Conservation (phyloP, 306 rosid species). For the Sicyos baderoa region DNA sequence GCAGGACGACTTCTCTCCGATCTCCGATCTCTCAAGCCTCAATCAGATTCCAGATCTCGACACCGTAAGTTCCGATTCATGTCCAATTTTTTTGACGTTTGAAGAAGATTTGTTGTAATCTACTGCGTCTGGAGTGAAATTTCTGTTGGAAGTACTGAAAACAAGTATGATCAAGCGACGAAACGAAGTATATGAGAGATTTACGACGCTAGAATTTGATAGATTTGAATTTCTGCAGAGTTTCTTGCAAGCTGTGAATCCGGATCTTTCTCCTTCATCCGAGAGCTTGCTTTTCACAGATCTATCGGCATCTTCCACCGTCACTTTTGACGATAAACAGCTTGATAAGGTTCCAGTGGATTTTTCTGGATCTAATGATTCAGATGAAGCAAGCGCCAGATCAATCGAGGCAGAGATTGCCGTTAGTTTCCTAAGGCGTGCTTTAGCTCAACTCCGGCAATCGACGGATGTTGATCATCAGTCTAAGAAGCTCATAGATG, state of each 20-base stretch:
- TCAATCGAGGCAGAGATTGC: constrained; percentile 35
- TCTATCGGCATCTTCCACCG: constrained; percentile 9
- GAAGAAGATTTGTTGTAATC: not conserved
- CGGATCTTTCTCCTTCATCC: constrained; percentile 7
- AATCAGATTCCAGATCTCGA: constrained; percentile 17
- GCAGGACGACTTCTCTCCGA: constrained; percentile 11
- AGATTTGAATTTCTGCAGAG: constrained; percentile 7
- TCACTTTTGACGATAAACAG: not conserved
- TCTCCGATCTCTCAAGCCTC: constrained; percentile 17
- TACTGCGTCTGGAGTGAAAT: not conserved
- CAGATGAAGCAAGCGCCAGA: not conserved
- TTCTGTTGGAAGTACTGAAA: not conserved
- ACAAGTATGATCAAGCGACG: not conserved
- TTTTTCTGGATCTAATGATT: not conserved
- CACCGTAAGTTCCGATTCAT: constrained; percentile 7
- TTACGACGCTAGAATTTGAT: not conserved
- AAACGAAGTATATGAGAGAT: not conserved
- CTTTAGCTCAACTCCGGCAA: constrained; percentile 28
- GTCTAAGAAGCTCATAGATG: constrained; percentile 45
- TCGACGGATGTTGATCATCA: constrained; percentile 28
- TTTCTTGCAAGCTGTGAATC: constrained; percentile 17
- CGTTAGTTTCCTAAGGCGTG: constrained; percentile 27
- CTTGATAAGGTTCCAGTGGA: not conserved
- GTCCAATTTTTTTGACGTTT: not conserved
- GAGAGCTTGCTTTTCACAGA: constrained; percentile 11